Evolutionary conservation across 345 rosid genomes (phyloP).

Genomic region (Linum trigynum): DNA sequence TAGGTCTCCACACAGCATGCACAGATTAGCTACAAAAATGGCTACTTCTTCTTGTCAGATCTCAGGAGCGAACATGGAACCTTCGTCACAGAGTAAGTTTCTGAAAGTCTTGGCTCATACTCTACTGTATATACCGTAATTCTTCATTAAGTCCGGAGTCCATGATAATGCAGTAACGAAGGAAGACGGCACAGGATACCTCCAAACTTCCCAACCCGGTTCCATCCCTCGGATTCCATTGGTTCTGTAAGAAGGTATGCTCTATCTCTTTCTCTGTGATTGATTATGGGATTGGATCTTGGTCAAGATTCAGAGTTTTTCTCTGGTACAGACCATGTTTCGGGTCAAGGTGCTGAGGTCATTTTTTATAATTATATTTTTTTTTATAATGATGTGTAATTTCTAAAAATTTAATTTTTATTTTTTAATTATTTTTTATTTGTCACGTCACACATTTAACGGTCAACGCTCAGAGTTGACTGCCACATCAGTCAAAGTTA

Average conservation of each 20-base stretch:
- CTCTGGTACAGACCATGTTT: slow-evolving; percentile 45
- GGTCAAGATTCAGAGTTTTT: not conserved
- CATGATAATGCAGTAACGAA: slow-evolving; percentile 40
- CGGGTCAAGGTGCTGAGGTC: slow-evolving; percentile 61
- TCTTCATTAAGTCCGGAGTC: slow-evolving; percentile 4
- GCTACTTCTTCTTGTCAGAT: slow-evolving; percentile 62
- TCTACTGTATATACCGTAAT: not conserved
- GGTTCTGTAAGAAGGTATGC: slow-evolving; percentile 58
- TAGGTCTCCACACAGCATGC: slow-evolving; percentile 81
- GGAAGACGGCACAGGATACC: slow-evolving; percentile 43
- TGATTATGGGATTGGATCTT: not conserved
- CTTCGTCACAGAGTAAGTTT: slow-evolving; percentile 60
- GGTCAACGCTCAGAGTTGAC: too few relatives aligned
- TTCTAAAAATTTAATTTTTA: too few relatives aligned
- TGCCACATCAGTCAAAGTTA: too few relatives aligned
- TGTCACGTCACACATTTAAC: too few relatives aligned
- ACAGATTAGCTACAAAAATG: slow-evolving; percentile 57
- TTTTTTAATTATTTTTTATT: too few relatives aligned
- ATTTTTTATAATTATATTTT: too few relatives aligned
- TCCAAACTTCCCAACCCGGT: slow-evolving; percentile 46
- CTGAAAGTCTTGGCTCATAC: not conserved
- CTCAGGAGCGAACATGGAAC: slow-evolving; percentile 67
- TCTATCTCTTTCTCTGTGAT: not conserved
- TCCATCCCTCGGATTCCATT: slow-evolving; percentile 47
- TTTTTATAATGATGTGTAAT: too few relatives aligned